Conservation (phyloP, 2,329 filamentous ascomycete species). For the Trichoderma sp. region DNA sequence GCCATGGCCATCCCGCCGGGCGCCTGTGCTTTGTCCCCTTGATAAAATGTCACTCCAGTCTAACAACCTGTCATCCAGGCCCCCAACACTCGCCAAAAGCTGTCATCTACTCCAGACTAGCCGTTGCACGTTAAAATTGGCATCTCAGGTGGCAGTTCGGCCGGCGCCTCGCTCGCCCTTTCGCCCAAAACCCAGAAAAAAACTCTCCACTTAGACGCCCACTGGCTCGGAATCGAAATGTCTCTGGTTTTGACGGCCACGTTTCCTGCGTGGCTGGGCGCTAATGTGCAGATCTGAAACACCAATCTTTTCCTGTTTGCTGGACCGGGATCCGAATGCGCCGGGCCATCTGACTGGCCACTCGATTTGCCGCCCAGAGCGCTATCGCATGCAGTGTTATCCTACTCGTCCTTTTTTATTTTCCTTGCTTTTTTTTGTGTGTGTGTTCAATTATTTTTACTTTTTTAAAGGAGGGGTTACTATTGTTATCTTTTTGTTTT, state of each 20-base stretch:
- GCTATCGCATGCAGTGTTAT: background rate
- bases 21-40: background rate
- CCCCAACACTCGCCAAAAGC: background rate
- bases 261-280: conserved; percentile 13
- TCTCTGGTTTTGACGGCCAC: background rate
- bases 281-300: conserved; percentile 20
- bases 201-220: background rate
- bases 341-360: background rate
- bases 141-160: background rate
- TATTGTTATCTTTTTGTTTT: background rate
- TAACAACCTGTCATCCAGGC: background rate
- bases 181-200: background rate
- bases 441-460: background rate
- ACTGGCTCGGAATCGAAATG: background rate
- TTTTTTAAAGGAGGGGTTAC: background rate
- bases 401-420: background rate
- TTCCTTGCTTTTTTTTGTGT: background rate
- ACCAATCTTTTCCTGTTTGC: background rate
- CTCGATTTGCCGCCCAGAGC: background rate
- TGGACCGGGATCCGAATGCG: conserved; percentile 2
- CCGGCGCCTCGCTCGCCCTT: background rate
- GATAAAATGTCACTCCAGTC: background rate
- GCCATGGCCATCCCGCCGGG: background rate
- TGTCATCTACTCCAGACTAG: conserved; percentile 7
- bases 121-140: background rate